phyloP scores from a whole-genome alignment of 805 yeast genomes.

The Starmerella vitae region DNA sequence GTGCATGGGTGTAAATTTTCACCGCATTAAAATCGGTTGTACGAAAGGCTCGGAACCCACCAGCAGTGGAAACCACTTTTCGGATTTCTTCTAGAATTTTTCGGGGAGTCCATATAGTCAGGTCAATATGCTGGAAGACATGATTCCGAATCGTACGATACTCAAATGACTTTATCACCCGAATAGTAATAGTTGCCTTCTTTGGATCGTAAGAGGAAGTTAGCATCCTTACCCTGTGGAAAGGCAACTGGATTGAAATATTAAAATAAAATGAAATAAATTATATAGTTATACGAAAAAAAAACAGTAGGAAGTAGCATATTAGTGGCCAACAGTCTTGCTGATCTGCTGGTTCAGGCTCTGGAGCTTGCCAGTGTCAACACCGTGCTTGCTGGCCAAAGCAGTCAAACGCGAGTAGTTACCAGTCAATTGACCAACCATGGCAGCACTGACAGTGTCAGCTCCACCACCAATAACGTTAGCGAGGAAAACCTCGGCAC shows the following conservation, averaged over 20 bases:
- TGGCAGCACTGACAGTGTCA: conserved; percentile 14
- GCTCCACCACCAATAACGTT: conserved; percentile 17
- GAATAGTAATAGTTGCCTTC: conserved; percentile 58
- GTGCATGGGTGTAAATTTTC: conserved; percentile 88
- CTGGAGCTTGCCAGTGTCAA: conserved; percentile 11
- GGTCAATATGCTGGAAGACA: conserved; percentile 54
- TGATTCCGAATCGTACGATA: conserved; percentile 75
- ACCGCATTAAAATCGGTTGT: conserved; percentile 52
- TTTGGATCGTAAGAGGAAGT: conserved; percentile 13
- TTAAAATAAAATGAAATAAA: too few relatives aligned
- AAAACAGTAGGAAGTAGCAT: neutral
- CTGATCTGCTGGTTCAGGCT: conserved; percentile 14
- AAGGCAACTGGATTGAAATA: too few relatives aligned
- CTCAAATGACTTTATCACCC: conserved; percentile 83
- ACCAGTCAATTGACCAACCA: conserved; percentile 17
- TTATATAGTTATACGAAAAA: neutral
- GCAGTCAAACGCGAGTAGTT: conserved; percentile 16
- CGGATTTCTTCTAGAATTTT: conserved; percentile 44
- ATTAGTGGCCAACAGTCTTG: too few relatives aligned
- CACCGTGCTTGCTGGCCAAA: too few relatives aligned
- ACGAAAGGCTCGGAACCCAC: conserved; percentile 70
- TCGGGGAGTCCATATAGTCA: conserved; percentile 52
- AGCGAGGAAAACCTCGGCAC: too few relatives aligned
- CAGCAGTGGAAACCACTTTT: conserved; percentile 39
- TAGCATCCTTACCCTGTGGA: conserved; percentile 1